Percentiles rank a stretch among this genome's conserved stretches.
These are phyloP conservation scores for Neopestalotiopsis rosae DNA, from an alignment of 2,329 filamentous ascomycete species.

Conservation along the genomic window DNA sequence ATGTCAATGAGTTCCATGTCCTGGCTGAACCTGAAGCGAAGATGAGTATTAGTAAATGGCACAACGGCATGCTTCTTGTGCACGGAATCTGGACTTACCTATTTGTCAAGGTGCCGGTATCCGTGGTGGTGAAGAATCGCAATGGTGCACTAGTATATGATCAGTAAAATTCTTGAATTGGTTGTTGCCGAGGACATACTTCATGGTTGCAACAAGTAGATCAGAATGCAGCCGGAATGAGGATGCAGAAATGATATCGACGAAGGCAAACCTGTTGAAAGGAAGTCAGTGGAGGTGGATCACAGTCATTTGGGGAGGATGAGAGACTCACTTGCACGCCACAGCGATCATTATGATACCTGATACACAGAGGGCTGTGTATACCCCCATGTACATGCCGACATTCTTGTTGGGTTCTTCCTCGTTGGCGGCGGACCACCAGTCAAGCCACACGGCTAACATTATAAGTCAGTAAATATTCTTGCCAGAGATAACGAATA, in stretches of 20 bases:
- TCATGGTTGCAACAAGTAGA: background rate
- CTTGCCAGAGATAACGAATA: background rate
- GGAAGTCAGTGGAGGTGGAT: background rate
- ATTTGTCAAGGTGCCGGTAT: constrained; percentile 15
- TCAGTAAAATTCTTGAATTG: background rate
- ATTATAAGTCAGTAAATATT: background rate
- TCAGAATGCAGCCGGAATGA: constrained; percentile 5
- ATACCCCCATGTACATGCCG: constrained; percentile 15
- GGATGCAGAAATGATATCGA: background rate
- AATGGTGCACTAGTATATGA: constrained; percentile 2
- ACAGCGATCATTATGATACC: background rate
- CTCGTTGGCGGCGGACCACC: constrained; percentile 19
- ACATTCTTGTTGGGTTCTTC: constrained; percentile 17
- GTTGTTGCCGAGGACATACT: background rate
- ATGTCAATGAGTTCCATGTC: constrained; percentile 20
- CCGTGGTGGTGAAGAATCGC: constrained; percentile 14
- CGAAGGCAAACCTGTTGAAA: background rate
- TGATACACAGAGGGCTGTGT: background rate
- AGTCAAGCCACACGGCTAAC: constrained; percentile 18
- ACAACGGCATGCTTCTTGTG: too few species aligned
- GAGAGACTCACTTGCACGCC: constrained; percentile 1
- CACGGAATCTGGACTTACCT: background rate
- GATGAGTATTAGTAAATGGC: too few species aligned
- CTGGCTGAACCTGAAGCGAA: constrained; percentile 10
- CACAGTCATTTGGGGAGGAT: too few species aligned